Evolutionary conservation across 306 rosid genomes (phyloP).

Genomic region (Prunus armeniaca): DNA sequence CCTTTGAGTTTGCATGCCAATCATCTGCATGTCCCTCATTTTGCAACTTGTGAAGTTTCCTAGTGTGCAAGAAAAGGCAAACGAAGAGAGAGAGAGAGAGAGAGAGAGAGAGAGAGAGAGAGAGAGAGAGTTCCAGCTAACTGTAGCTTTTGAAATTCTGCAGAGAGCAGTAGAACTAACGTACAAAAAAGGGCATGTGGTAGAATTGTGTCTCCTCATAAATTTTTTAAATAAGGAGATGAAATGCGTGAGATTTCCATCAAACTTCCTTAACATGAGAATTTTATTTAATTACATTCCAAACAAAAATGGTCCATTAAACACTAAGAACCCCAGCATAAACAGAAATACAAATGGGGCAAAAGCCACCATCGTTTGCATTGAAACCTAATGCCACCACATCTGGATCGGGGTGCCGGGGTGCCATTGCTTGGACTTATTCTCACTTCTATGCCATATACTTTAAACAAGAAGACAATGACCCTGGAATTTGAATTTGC

Average conservation of each 20-base stretch:
- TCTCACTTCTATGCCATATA: constrained; percentile 15
- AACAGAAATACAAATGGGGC: constrained; percentile 11
- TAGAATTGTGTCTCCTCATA: not conserved
- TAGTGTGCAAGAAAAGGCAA: not conserved
- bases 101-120: too few species aligned
- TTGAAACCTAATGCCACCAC: constrained; percentile 23
- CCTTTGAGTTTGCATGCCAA: not conserved
- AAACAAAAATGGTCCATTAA: constrained; percentile 11
- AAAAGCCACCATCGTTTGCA: constrained; percentile 9
- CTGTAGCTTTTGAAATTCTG: too few species aligned
- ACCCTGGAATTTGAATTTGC: constrained; percentile 20
- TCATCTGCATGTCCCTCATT: not conserved
- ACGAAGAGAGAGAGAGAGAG: not conserved
- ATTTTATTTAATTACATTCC: constrained; percentile 16
- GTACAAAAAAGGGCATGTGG: not conserved
- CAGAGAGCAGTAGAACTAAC: too few species aligned
- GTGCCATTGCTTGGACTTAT: constrained; percentile 21
- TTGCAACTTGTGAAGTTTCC: not conserved
- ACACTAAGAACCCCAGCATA: not conserved
- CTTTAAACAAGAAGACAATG: constrained; percentile 16
- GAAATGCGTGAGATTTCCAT: constrained; percentile 1
- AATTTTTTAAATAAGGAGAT: not conserved
- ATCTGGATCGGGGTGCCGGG: constrained; percentile 13
- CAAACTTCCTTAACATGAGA: not conserved
- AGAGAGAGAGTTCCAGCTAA: not conserved